Conservation (phyloP, 202 grass and related monocot genomes). For the Digitaria exilis region DNA sequence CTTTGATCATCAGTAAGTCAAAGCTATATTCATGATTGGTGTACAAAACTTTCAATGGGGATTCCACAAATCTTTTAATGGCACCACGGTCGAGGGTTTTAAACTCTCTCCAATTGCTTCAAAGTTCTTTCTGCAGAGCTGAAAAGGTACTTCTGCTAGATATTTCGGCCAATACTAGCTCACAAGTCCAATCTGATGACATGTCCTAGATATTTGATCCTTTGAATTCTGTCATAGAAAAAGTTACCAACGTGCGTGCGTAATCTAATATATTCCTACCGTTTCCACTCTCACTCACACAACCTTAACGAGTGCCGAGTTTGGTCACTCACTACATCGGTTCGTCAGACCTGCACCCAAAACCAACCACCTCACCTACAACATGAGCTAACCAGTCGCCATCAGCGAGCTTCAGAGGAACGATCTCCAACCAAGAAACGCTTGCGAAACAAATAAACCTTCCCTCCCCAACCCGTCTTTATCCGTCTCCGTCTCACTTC, state of each 20-base stretch:
- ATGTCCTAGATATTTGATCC: neutral
- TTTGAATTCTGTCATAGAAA: neutral
- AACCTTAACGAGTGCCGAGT: conserved; percentile 36
- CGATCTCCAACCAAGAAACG: conserved; percentile 34
- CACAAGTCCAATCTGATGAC: neutral
- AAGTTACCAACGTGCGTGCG: neutral
- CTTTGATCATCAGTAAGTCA: too few relatives aligned
- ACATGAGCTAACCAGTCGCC: conserved; percentile 24
- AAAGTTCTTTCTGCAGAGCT: neutral
- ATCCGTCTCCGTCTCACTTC: neutral
- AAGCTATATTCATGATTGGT: too few relatives aligned
- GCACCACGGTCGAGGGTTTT: too few relatives aligned
- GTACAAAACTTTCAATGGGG: too few relatives aligned
- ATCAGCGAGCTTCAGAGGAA: conserved; percentile 20
- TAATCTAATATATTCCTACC: neutral
- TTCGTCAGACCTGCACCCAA: conserved; percentile 16
- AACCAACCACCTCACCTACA: conserved; percentile 56
- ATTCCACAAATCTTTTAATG: too few relatives aligned
- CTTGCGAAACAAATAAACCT: conserved; percentile 47
- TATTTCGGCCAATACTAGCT: neutral
- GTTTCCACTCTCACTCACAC: neutral
- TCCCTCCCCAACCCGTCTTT: neutral
- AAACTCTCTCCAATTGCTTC: neutral
- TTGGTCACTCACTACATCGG: conserved; percentile 36
- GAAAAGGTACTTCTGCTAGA: neutral